Base-by-base conservation (phyloP, 2,329 filamentous ascomycete species). In the Endoconidiophora laricicola region DNA sequence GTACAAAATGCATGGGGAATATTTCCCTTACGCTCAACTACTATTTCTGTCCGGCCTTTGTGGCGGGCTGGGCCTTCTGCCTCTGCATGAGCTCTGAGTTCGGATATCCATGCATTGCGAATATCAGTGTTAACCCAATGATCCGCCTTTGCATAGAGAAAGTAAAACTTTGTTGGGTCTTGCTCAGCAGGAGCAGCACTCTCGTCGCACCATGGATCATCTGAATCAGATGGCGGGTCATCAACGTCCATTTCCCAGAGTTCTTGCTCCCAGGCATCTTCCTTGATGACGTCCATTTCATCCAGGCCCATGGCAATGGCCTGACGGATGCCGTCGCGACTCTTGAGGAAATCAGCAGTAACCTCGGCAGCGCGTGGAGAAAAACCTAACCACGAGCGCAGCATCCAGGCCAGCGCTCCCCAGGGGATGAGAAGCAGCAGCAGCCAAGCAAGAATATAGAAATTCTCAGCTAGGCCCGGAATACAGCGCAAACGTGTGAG, bases 1-100 rank as follows among this genome's bases (percentile, higher is more conserved):
- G 61, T 63, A 57, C 76, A 80, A 61, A 81, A 82, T 0, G 72
- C 74, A 61, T 82, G 78, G 6, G 72, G 72, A 7, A 81, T 60
- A 7, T 68, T 64, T 2, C 67, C 69, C 55, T 76, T 69, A 50
- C 49, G 45, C 22, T 80, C 76, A 36, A 81, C 65, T 33, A 71
- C 60, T 46, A 79, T 66, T 51, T 63, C 65, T 0, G 70, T 69
- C 53, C 66, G 63, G 5, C 65, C 66, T 23, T 55, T 55, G 46
- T 63, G 60, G 24, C 61, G 42, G 6, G 46, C 38, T 12, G 46
- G 47, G 12, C 22, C 40, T 16, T 43, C 22, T n/a, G 47, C 43
- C 36, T 29, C 39, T 3, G 46, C 24, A 10, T 47, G 47, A 40
- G 41, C 38, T 22, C 50, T 46, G 9, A 46, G 50, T 38, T 52